Conservation (phyloP, 805 yeast species). For the Isabelozyma pseudorhagii region DNA sequence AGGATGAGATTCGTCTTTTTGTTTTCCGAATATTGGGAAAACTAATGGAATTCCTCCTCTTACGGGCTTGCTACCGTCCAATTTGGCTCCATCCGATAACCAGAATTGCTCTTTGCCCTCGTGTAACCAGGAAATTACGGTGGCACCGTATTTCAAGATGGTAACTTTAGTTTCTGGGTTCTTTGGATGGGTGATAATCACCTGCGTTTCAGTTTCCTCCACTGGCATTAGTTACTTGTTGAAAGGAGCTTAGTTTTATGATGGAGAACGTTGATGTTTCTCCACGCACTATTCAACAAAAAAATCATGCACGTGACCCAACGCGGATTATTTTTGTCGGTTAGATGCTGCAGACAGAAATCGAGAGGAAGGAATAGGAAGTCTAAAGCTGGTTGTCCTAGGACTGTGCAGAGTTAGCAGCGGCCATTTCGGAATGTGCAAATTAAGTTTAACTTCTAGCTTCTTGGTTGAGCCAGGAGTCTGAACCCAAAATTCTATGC, state of each 20-base stretch:
- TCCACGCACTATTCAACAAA: no score
- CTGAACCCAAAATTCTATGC: no score
- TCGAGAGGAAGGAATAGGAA: no score
- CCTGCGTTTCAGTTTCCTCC: conserved; percentile 62
- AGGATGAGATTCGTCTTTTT: conserved; percentile 47
- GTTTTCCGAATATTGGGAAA: conserved; percentile 89
- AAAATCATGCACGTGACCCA: no score
- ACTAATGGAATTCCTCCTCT: conserved; percentile 97
- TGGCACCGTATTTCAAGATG: conserved; percentile 85
- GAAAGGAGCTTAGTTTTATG: no score
- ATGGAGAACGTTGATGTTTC: background rate
- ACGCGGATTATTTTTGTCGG: no score
- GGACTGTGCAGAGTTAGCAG: no score
- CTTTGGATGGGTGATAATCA: conserved; percentile 54
- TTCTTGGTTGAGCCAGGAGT: no score
- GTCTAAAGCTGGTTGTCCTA: no score
- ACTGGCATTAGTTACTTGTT: conserved; percentile 48
- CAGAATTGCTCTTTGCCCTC: conserved; percentile 78
- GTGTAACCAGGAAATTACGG: conserved; percentile 75
- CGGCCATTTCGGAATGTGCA: no score
- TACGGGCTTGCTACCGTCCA: conserved; percentile 92
- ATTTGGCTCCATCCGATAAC: conserved; percentile 71
- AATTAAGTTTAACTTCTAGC: no score
- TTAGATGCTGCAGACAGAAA: no score
- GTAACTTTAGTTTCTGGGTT: conserved; percentile 55